These are phyloP conservation scores for Hypoxylon sp. DNA, from an alignment of 2,329 filamentous ascomycete species.

Conservation along the genomic window DNA sequence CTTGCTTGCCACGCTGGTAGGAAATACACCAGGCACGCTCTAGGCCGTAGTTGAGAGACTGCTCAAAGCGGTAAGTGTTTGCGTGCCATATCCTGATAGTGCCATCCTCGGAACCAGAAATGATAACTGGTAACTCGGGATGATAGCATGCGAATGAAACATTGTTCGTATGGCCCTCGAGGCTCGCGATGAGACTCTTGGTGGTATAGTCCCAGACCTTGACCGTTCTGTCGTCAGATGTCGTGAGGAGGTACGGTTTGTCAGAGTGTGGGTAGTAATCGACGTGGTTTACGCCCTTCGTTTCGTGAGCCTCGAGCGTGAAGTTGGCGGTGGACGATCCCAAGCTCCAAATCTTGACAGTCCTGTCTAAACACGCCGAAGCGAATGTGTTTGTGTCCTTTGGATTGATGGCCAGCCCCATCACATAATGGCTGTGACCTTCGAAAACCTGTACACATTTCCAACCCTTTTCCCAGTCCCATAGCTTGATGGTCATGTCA, in stretches of 20 bases:
- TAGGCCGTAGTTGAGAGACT: constrained; percentile 94
- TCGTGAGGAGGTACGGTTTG: constrained; percentile 91
- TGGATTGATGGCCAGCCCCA: constrained; percentile 96
- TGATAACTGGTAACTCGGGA: constrained; percentile 95
- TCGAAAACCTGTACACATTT: constrained; percentile 98
- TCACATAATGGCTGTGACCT: constrained; percentile 95
- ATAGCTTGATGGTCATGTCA: constrained; percentile 97
- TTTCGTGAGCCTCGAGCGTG: constrained; percentile 95
- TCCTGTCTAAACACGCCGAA: constrained; percentile 94
- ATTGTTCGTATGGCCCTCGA: constrained; percentile 97
- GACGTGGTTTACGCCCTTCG: constrained; percentile 97
- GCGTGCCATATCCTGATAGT: constrained; percentile 99
- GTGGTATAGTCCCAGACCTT: constrained; percentile 99
- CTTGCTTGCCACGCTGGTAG: constrained; percentile 94
- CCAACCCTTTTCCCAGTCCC: constrained; percentile 99
- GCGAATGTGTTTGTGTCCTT: constrained; percentile 95
- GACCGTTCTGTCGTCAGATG: constrained; percentile 94
- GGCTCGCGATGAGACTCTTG: constrained; percentile 94
- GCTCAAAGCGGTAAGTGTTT: constrained; percentile 95
- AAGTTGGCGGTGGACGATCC: constrained; percentile 95
- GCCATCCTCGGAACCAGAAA: constrained; percentile 97
- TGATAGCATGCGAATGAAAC: constrained; percentile 99
- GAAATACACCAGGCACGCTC: constrained; percentile 98
- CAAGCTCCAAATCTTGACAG: constrained; percentile 97
- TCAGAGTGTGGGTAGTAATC: constrained; percentile 85